Base-by-base conservation (phyloP, 371 early-diverging fungal genomes). In the Rhizopus delemar region DNA sequence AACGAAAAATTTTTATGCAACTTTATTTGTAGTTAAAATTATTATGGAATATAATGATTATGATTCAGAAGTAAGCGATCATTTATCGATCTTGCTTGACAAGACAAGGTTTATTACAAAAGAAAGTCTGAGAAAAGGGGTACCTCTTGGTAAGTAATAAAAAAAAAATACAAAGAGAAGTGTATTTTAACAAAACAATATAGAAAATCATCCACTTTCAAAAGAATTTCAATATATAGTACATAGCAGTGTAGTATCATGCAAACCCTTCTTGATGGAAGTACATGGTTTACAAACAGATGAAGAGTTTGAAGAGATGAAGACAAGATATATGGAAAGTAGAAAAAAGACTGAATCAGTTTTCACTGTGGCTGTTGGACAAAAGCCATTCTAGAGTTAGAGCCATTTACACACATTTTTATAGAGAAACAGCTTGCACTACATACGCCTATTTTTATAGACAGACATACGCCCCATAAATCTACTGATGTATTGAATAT, bases 211-310 rank as follows among this genome's bases (percentile, higher is more conserved):
- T 13, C 35, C 46, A 12, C 56, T 56, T 9, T 43, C 56, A 16
- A 11, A 34, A 2, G 56, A 56, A 29, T 56, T 56, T 16, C 33
- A 46, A n/a, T 56, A 46, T 16, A 56, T 56, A 32, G 16, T 46
- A 1, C 36, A 45, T 16, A 36, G 32, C 8, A 46, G 46, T 56
- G 31, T 56, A 15, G 48, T 46, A 3, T 29, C 56, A 16, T 8
- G 33, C n/a, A 46, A 46, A 56, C 9, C 9, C 8, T n/a, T 56
- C 6, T n/a, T 56, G 3, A 46, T 36, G n/a, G 46, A 29, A 8
- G 15, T 56, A 0, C 45, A 46, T 35, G 31, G n/a, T 4, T 8
- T 56, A 12, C 12, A 34, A 3, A 28, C 56, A 35, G 46, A 56
- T 33, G 56, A 56, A 9, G 56, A 56, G 35, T 56, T 45, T 46